Base-by-base conservation (phyloP, 1,284 basidiomycete genomes). In the Farysia itapuensis region DNA sequence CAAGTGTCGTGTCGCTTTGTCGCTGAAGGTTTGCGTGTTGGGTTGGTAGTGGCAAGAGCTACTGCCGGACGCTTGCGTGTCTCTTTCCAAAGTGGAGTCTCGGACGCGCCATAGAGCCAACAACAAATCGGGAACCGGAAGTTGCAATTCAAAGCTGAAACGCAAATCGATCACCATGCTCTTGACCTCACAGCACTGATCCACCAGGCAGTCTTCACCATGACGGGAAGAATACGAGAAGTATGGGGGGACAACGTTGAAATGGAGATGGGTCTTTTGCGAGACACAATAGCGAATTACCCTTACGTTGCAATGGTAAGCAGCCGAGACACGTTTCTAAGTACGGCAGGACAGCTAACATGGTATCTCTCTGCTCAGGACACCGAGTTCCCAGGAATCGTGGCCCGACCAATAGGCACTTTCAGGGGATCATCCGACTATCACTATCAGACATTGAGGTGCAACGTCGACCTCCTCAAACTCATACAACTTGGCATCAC, bases 351-450 rank as follows among this genome's bases (percentile, higher is more conserved):
- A n/a, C n/a, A n/a, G n/a, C n/a, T n/a, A n/a, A n/a, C n/a, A n/a
- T n/a, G n/a, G n/a, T n/a, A n/a, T n/a, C n/a, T n/a, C n/a, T n/a
- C n/a, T n/a, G n/a, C n/a, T 33, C 21, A 64, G 51, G 94, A 98
- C 77, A 97, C 95, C 54, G 95, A 98, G 79, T 98, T 98, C 77
- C 94, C 94, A 21, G 95, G 95, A 8, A 94, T 97, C 37, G 94
- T 99, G 31, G 95, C 94, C 8, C 84, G 95, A 15, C 94, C 95
- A 12, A 96, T 98, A 75, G 94, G 94, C 12, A 83, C 86, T 28
- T 98, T 96, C 82, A 92, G 91, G 78, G 94, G 92, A 0, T 91
- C 90, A 11, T 91, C 91, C 14, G 94, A 99, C 79, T 97, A 97
- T 75, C 94, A 98, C 79, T 99, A 96, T 79, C 94, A 99, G 79